Evolutionary conservation across 805 yeast species (phyloP).

Genomic region (Pichia exigua): DNA sequence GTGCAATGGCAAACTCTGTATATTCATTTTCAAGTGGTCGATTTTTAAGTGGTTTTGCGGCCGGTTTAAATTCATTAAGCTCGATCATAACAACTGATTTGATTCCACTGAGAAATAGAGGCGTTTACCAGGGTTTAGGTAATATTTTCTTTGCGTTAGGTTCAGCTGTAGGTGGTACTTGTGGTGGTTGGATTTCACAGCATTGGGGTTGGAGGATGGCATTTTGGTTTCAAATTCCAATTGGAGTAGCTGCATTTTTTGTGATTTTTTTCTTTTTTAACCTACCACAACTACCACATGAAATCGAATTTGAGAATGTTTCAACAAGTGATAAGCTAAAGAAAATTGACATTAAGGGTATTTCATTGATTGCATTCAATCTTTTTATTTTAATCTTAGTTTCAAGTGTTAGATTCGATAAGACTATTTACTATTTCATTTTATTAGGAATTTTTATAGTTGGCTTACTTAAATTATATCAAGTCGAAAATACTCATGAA

Average conservation of each 20-base stretch:
- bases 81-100: constrained; percentile 76
- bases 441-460: constrained; percentile 1
- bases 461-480: constrained; percentile 10
- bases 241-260: constrained; percentile 33
- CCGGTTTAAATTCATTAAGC: constrained; percentile 75
- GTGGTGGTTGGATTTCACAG: constrained; percentile 53
- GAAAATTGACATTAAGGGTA: constrained; percentile 45
- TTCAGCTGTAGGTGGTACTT: constrained; percentile 62
- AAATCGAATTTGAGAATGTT: constrained; percentile 26
- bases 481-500: constrained; percentile 16
- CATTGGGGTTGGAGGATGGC: constrained; percentile 59
- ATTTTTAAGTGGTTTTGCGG: constrained; percentile 81
- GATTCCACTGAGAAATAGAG: constrained; percentile 73
- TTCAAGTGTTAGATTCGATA: constrained; percentile 32
- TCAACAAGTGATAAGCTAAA: constrained; percentile 38
- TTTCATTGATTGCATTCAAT: constrained; percentile 24
- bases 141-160: constrained; percentile 77
- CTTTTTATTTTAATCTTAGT: constrained; percentile 28
- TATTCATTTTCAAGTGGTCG: constrained; percentile 44
- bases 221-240: constrained; percentile 47
- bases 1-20: constrained; percentile 44
- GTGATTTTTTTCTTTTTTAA: constrained; percentile 35
- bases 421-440: neutral
- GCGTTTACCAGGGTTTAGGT: constrained; percentile 78
- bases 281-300: constrained; percentile 38